Evolutionary conservation across 2,329 filamentous ascomycete species (phyloP).

Genomic region (Alternaria dauci): DNA sequence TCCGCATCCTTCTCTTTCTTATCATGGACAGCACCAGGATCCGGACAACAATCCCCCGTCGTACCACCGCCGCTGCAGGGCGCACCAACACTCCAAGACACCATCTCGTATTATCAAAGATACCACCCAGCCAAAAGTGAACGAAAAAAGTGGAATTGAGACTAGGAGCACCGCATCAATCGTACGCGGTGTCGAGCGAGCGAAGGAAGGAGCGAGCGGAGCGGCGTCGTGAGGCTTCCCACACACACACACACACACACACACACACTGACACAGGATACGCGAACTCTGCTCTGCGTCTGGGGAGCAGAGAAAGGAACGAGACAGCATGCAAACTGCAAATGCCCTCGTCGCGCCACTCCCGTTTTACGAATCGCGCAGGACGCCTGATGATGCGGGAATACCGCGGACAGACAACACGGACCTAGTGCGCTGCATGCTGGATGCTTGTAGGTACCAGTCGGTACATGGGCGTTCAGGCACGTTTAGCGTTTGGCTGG

Average conservation of each 20-base stretch:
- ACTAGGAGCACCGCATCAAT: conserved; percentile 1
- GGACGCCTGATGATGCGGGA: conserved; percentile 9
- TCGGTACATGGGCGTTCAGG: too few species aligned
- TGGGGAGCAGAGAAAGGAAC: not conserved
- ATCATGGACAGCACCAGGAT: not conserved
- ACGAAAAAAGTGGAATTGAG: not conserved
- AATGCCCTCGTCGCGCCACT: too few species aligned
- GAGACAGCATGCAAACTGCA: too few species aligned
- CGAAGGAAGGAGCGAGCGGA: conserved; percentile 7
- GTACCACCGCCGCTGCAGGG: not conserved
- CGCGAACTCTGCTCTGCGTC: not conserved
- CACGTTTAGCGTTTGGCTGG: too few species aligned
- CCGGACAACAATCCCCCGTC: not conserved
- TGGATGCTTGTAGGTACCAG: not conserved
- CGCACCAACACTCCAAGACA: not conserved
- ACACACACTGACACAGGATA: not conserved
- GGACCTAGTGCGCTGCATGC: not conserved
- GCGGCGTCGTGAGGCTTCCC: not conserved
- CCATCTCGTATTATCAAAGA: conserved; percentile 1
- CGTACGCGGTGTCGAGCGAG: conserved; percentile 3
- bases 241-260: not conserved
- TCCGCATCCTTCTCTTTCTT: conserved; percentile 6
- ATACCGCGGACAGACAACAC: not conserved
- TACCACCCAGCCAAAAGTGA: not conserved
- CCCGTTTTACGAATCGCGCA: not conserved